Evolutionary conservation across 805 yeast species (phyloP), one percentile per base, ranked within the genome.

Genomic region (Monosporozyma unispora): DNA sequence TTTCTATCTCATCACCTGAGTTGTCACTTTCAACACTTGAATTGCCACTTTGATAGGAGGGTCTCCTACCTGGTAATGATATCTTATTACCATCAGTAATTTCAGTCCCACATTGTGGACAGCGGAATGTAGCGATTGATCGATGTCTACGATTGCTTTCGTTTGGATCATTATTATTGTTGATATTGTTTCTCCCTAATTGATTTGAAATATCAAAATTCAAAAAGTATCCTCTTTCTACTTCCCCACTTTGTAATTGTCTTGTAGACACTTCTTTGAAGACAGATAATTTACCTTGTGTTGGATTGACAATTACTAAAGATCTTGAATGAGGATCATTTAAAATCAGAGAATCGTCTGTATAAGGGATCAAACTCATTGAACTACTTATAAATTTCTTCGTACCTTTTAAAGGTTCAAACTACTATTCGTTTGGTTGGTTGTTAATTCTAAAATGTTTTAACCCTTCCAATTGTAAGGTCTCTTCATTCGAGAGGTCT

Each of bases 91-190:
- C 27, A 19, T 25, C 53, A 41, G 54, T 53, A 10, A 64, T 53
- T 27, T 62, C 58, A 2, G 64, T 57, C 4, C 67, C 67, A 53
- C 68, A 64, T 25, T 56, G 57, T 1, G 67, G 67, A 44, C 68
- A 64, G 7, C 55, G 49, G 45, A 54, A 64, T 0, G 63, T 48
- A 3, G 68, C 54, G 29, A 61, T 56, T 9, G 59, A 50, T 3
- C 19, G 39, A 18, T 35, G 21, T 11, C 9, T 9, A 35, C 8
- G 39, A 35, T 9, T 5, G 10, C 18, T 18, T 3, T 28, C 19
- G 14, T 27, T 9, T 28, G n/a, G 16, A 21, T 28, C 35, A 11
- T 42, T 19, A 18, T 9, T 11, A 18, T 42, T 18, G 5, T 14
- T n/a, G 11, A 25, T 31, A n/a, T 8, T 44, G 31, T 2, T n/a